Percentiles rank a stretch among this genome's conserved stretches.
Evolutionary conservation across 164 flowering plant genomes (phyloP).

Genomic region (Umbilicus rupestris): DNA sequence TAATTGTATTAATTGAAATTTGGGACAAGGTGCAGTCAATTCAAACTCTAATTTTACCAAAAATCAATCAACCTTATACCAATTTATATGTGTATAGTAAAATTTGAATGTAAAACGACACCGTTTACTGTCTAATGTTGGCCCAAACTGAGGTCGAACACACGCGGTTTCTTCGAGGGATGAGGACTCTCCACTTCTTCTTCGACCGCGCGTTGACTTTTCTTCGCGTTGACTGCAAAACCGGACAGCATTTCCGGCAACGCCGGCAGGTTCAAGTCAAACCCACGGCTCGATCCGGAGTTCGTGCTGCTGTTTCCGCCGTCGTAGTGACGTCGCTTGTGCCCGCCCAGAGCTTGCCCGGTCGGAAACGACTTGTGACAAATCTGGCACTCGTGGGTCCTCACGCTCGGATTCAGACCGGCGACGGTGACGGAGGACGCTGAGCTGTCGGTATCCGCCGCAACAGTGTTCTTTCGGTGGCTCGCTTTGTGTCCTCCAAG

Average conservation of each 20-base stretch:
- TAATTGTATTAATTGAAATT: no score
- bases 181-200: constrained; percentile 35
- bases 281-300: constrained; percentile 14
- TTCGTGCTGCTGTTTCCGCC: constrained; percentile 17
- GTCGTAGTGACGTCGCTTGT: constrained; percentile 62
- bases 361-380: constrained; percentile 46
- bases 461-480: constrained; percentile 13
- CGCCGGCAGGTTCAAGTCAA: constrained; percentile 45
- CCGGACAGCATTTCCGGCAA: constrained; percentile 22
- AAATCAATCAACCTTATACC: no score
- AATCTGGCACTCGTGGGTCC: constrained; percentile 42
- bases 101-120: no score
- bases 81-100: no score
- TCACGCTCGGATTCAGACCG: constrained; percentile 10
- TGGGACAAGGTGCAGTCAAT: no score
- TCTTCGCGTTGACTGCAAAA: no score
- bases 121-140: background rate
- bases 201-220: constrained; percentile 13
- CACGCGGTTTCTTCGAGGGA: constrained; percentile 20
- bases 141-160: background rate
- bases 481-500: constrained; percentile 24
- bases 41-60: no score
- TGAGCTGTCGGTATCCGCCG: constrained; percentile 15
- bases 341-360: constrained; percentile 75
- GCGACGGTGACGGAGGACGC: constrained; percentile 10